Evolutionary conservation across 176 grass and related monocot genomes (phyloP).

Genomic region (Oryza meridionalis): DNA sequence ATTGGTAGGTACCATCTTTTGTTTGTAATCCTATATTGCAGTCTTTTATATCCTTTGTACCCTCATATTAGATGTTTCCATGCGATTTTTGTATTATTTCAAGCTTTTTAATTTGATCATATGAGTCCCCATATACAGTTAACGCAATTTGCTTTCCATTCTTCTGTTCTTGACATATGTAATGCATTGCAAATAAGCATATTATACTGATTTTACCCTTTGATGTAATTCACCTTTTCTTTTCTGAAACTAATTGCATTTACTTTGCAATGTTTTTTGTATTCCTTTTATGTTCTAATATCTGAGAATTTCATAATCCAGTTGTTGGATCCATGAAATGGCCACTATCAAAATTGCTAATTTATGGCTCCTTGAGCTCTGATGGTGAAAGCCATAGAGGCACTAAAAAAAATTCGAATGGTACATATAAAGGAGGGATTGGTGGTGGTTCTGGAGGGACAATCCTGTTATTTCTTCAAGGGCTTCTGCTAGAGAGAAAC

Average conservation of each 20-base stretch:
- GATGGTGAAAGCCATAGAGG: slow-evolving; percentile 70
- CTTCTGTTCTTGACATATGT: slow-evolving; percentile 6
- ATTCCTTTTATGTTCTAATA: slow-evolving; percentile 20
- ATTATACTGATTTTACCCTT: slow-evolving; percentile 18
- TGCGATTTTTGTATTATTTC: neutral
- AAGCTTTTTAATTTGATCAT: slow-evolving; percentile 22
- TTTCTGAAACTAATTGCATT: slow-evolving; percentile 33
- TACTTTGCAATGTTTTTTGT: slow-evolving; percentile 22
- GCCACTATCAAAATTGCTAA: slow-evolving; percentile 80
- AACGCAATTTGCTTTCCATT: neutral
- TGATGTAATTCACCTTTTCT: neutral
- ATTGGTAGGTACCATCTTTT: slow-evolving; percentile 68
- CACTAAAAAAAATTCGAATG: slow-evolving; percentile 51
- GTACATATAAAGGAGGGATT: slow-evolving; percentile 70
- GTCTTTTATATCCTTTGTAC: neutral
- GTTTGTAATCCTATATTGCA: neutral
- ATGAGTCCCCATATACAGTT: neutral
- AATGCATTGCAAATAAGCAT: slow-evolving; percentile 1
- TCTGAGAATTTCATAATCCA: slow-evolving; percentile 40
- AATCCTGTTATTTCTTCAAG: slow-evolving; percentile 89
- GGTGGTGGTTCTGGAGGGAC: slow-evolving; percentile 95
- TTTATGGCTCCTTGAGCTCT: slow-evolving; percentile 71
- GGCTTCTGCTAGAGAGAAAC: slow-evolving; percentile 66
- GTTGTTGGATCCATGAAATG: slow-evolving; percentile 97
- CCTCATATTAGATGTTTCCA: neutral